Evolutionary conservation across 2,329 filamentous ascomycete species (phyloP), one percentile per base, ranked within the genome.

Genomic region (Elsinoe perseae): DNA sequence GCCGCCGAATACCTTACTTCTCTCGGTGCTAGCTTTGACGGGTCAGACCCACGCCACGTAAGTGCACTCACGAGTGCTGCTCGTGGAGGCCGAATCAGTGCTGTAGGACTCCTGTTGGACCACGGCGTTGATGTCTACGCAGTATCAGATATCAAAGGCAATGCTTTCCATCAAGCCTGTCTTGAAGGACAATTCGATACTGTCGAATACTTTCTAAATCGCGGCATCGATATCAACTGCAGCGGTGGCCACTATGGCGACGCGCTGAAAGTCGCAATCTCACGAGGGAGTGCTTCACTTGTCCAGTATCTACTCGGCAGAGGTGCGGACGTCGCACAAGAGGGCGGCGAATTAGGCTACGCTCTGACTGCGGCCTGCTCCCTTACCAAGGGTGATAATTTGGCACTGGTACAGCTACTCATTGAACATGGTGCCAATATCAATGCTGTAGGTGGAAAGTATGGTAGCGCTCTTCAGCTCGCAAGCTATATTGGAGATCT

Each of bases 361-460:
- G 20, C 43, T 16, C 20, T 48, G 6, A 16, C n/a, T 5, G 4
- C 5, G 3, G 43, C 43, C 21, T 30, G 21, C 21, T 20, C 43
- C 7, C 4, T 4, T 3, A 42, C 7, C 5, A 9, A 20, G 28
- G 43, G 28, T 6, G 43, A 27, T 8, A 48, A 4, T 16, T 28
- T 48, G 9, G 60, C 21, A 62, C 7, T 65, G 43, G 62, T 65
- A 20, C 32, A 62, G 54, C 50, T 64, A 5, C 59, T 69, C 9
- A 58, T 69, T 10, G 54, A 57, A 8, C 57, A 63, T 12, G 65
- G 63, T 7, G 65, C 66, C 3, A 59, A 64, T 25, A 48, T 61
- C 18, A 59, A 63, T 40, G 54, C 58, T 18, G 40, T 42, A 6
- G 59, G 64, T 7, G 62, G 65, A 1, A 25, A 36, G 40, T 57